A percentile compares a stretch with the other conserved stretches of the same genome.
Evolutionary conservation across 2,329 filamentous ascomycete genomes (phyloP).

Genomic region (Calonectria fujianensis): DNA sequence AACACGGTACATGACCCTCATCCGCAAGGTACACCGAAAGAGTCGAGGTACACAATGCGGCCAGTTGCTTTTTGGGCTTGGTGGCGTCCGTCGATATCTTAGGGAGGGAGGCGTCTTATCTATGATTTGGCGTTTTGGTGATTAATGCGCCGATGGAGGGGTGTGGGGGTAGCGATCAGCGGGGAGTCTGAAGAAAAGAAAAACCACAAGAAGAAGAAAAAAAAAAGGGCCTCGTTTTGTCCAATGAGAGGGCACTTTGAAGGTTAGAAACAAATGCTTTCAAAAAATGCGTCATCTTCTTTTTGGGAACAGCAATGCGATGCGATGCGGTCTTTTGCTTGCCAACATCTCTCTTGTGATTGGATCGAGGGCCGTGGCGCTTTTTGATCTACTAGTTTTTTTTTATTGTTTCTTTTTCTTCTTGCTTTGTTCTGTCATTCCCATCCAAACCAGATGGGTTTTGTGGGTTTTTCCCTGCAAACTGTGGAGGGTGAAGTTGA

Average conservation of each 20-base stretch:
- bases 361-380: not conserved
- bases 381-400: not conserved
- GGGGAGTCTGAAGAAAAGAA: slow-evolving; percentile 11
- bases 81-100: slow-evolving; percentile 45
- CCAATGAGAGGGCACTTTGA: slow-evolving; percentile 24
- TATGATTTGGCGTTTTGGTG: slow-evolving; percentile 49
- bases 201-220: not conserved
- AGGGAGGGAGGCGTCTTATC: slow-evolving; percentile 47
- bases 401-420: too few relatives aligned
- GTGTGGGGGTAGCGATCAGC: slow-evolving; percentile 23
- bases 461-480: not conserved
- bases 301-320: not conserved
- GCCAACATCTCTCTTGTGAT: not conserved
- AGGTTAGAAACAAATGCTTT: not conserved
- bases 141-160: slow-evolving; percentile 45
- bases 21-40: slow-evolving; percentile 13
- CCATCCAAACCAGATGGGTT: not conserved
- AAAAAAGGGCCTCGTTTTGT: not conserved
- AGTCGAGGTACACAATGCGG: slow-evolving; percentile 16
- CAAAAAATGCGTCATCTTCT: not conserved
- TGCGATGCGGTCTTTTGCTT: not conserved
- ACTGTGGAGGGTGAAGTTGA: not conserved
- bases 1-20: slow-evolving; percentile 19
- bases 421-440: not conserved
- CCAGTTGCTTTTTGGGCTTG: slow-evolving; percentile 30